Evolutionary conservation across 2,329 filamentous ascomycete species (phyloP).

Genomic region (Aspergillus sp.): DNA sequence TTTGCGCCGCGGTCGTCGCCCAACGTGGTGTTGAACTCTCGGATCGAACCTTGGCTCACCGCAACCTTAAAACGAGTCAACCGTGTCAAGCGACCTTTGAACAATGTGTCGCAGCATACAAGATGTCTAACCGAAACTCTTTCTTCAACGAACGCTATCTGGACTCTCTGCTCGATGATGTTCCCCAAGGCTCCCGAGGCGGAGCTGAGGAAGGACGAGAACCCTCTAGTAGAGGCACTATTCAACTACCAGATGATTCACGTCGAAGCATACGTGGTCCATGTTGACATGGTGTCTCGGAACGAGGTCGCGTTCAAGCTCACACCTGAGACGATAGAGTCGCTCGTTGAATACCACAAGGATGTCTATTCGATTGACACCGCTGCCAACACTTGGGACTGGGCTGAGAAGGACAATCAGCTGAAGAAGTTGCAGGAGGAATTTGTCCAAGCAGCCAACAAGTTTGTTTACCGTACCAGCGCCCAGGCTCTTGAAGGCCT

Average conservation of each 20-base stretch:
- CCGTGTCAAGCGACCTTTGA: slow-evolving; percentile 92
- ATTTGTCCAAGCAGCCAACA: slow-evolving; percentile 95
- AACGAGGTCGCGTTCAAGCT: slow-evolving; percentile 99
- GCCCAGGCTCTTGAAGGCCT: slow-evolving; percentile 89
- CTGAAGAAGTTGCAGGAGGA: slow-evolving; percentile 97
- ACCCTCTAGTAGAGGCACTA: slow-evolving; percentile 80
- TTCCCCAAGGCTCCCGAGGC: slow-evolving; percentile 83
- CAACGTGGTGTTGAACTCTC: slow-evolving; percentile 89
- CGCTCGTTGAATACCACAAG: slow-evolving; percentile 93
- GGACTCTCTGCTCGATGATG: slow-evolving; percentile 92
- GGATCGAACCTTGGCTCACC: slow-evolving; percentile 95
- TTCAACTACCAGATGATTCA: slow-evolving; percentile 93
- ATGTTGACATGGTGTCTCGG: slow-evolving; percentile 97
- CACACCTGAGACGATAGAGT: slow-evolving; percentile 88
- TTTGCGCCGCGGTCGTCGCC: slow-evolving; percentile 93
- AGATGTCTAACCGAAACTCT: slow-evolving; percentile 93
- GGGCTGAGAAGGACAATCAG: slow-evolving; percentile 94
- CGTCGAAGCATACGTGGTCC: slow-evolving; percentile 95
- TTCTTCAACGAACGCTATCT: slow-evolving; percentile 86
- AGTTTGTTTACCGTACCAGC: slow-evolving; percentile 89
- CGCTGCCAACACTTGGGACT: slow-evolving; percentile 85
- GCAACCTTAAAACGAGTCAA: slow-evolving; percentile 96
- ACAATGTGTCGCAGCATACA: slow-evolving; percentile 94
- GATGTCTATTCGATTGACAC: slow-evolving; percentile 90
- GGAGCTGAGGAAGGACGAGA: slow-evolving; percentile 77